Evolutionary conservation across 768 basidiomycete species (phyloP), one percentile per base, ranked within the genome.

Genomic region (Antrodiella citrinella): DNA sequence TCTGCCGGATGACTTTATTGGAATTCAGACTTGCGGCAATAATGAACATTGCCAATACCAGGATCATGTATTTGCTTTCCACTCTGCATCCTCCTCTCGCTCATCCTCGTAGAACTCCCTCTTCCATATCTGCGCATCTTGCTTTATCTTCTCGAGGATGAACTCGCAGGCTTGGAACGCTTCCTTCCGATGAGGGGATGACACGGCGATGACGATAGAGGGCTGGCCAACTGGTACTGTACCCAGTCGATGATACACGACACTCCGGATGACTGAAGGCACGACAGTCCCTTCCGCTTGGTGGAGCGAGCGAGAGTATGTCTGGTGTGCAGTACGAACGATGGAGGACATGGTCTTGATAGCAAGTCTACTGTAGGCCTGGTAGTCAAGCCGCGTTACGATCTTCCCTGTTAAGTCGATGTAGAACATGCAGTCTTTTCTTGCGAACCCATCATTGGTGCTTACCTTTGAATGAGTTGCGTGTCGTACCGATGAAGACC

Each of bases 41-140:
- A n/a, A n/a, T n/a, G n/a, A n/a, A n/a, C n/a, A n/a, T n/a, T n/a
- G n/a, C n/a, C n/a, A n/a, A n/a, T n/a, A n/a, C n/a, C n/a, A n/a
- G n/a, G n/a, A n/a, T n/a, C n/a, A 7, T 15, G 45, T 49, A 44
- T 64, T 64, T 10, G 56, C 54, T 48, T 64, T 64, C 62, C 62
- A 64, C 41, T 61, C 59, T 5, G 62, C 84, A 45, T 70, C 72
- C 25, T 71, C 75, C 42, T 84, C 82, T 45, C 65, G 64, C 56
- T 80, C 77, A 4, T 80, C 85, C 59, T 84, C 84, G 58, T 93
- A 94, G 60, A 78, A 88, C 62, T 94, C 92, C 58, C 86, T 69
- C 70, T 95, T 94, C 92, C 92, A 95, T 55, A 94, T 86, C 65
- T 90, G 91, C 39, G 76, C 89, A 59, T 79, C 84, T 53, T 67